These are phyloP conservation scores for Pichia nakasei DNA, from an alignment of 805 yeast species.

Conservation along the genomic window DNA sequence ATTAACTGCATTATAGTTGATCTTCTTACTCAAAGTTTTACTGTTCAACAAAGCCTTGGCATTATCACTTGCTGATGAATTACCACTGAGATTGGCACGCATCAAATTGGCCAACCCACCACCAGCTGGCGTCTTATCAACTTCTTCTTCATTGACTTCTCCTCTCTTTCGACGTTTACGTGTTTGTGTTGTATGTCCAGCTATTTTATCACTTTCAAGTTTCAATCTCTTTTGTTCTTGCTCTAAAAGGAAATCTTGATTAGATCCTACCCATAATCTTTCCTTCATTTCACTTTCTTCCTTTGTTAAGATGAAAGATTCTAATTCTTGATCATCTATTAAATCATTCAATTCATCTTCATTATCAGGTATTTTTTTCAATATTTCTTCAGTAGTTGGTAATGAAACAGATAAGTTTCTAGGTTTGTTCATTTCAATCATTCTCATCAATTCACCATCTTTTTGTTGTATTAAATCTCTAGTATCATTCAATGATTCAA, in stretches of 20 bases:
- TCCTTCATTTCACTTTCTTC: slow-evolving; percentile 72
- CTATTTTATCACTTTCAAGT: slow-evolving; percentile 75
- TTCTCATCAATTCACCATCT: slow-evolving; percentile 22
- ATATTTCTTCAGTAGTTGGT: slow-evolving; percentile 50
- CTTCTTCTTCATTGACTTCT: slow-evolving; percentile 14
- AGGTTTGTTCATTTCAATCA: slow-evolving; percentile 41
- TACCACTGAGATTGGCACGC: slow-evolving; percentile 36
- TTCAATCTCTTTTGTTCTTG: slow-evolving; percentile 81
- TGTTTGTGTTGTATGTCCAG: slow-evolving; percentile 58
- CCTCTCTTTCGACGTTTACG: slow-evolving; percentile 37
- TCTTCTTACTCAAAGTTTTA: slow-evolving; percentile 76
- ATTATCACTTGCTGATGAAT: slow-evolving; percentile 63
- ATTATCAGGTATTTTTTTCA: slow-evolving; percentile 47
- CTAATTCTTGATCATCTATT: slow-evolving; percentile 76
- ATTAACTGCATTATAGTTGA: slow-evolving; percentile 78
- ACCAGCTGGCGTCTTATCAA: slow-evolving; percentile 13
- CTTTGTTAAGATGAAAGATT: slow-evolving; percentile 47
- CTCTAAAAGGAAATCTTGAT: slow-evolving; percentile 75
- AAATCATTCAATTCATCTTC: slow-evolving; percentile 50
- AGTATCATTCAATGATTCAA: slow-evolving; percentile 7
- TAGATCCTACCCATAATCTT: slow-evolving; percentile 81
- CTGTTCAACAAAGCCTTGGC: slow-evolving; percentile 70
- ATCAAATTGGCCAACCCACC: slow-evolving; percentile 24
- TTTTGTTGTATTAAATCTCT: slow-evolving; percentile 12
- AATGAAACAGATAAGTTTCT: slow-evolving; percentile 41